Conservation (phyloP, 108 stramenopile species). For the Cylindrotheca closterium region DNA sequence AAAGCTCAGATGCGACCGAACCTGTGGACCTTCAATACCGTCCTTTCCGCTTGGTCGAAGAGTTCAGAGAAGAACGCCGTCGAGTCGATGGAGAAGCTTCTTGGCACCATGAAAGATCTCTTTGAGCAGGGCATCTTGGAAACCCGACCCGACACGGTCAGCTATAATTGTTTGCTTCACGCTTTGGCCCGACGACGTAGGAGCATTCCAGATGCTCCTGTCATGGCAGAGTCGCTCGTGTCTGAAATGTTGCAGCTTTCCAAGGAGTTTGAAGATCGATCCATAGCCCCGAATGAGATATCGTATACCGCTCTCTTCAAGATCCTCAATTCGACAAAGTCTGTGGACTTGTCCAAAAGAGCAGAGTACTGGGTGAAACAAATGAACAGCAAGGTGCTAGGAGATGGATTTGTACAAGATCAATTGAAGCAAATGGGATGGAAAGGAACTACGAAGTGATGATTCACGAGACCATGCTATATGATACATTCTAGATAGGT, state of each 20-base stretch:
- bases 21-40: constrained; percentile 30
- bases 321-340: constrained; percentile 4
- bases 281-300: constrained; percentile 16
- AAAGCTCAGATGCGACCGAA: constrained; percentile 18
- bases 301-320: constrained; percentile 20
- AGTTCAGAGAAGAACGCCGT: constrained; percentile 3
- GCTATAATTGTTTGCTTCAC: constrained; percentile 43
- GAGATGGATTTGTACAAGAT: not conserved
- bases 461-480: not conserved
- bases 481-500: not conserved
- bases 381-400: not conserved
- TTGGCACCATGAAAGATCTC: constrained; percentile 25
- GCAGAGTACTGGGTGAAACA: constrained; percentile 12
- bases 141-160: constrained; percentile 15
- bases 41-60: constrained; percentile 34
- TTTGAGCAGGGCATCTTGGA: constrained; percentile 7
- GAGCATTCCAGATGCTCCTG: constrained; percentile 15
- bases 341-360: constrained; percentile 5
- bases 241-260: not conserved
- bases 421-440: not conserved
- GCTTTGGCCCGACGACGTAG: constrained; percentile 5
- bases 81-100: constrained; percentile 18
- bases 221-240: constrained; percentile 6
- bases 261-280: not conserved
- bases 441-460: not conserved